These are phyloP conservation scores for Lycium ferocissimum DNA, from an alignment of 257 asterid species.

Conservation along the genomic window DNA sequence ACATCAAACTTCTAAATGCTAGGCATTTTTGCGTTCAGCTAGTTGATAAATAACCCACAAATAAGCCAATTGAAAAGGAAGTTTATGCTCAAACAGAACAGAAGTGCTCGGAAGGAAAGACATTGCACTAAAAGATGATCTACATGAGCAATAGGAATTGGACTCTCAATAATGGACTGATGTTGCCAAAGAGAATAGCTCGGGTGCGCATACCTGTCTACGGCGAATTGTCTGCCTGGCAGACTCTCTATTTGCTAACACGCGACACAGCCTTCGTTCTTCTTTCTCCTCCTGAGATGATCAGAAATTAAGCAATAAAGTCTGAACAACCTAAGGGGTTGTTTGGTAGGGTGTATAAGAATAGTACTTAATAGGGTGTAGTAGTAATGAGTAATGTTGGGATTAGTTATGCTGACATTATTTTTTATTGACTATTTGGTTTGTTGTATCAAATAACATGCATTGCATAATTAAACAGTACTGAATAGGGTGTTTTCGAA, in stretches of 20 bases:
- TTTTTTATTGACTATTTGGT: too few species aligned
- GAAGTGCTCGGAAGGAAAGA: not conserved
- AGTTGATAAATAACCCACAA: not conserved
- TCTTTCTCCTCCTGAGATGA: slow-evolving; percentile 69
- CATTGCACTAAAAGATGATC: not conserved
- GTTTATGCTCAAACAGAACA: not conserved
- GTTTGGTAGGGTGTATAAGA: too few species aligned
- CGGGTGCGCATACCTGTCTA: slow-evolving; percentile 60
- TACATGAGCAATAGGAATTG: not conserved
- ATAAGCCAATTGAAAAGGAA: not conserved
- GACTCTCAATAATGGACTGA: not conserved
- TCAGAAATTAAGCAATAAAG: not conserved
- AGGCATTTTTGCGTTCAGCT: not conserved
- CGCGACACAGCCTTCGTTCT: slow-evolving; percentile 61
- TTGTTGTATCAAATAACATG: too few species aligned
- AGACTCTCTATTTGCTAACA: slow-evolving; percentile 88
- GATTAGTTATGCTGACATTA: too few species aligned
- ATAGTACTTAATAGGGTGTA: too few species aligned
- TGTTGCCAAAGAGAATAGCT: not conserved
- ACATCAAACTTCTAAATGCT: not conserved
- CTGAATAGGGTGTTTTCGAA: too few species aligned
- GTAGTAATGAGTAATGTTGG: too few species aligned
- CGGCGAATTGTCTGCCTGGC: slow-evolving; percentile 91
- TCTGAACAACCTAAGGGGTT: too few species aligned
- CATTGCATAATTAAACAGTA: too few species aligned